phyloP scores from a whole-genome alignment of 108 stramenopile species.

The Schizochytrium sp. region DNA sequence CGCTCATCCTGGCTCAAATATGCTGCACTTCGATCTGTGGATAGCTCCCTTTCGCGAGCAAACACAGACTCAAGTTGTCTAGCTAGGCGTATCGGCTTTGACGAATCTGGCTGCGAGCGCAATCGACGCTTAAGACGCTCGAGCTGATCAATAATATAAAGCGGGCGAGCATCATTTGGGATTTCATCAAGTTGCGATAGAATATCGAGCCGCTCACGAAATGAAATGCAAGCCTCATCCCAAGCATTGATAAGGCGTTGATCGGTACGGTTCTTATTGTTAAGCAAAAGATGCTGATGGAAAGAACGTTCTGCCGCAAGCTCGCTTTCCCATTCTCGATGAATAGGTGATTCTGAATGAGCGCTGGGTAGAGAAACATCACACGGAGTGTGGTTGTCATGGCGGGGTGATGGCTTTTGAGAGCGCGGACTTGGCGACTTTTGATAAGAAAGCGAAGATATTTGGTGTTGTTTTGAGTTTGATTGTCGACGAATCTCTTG shows the following conservation, averaged over 20 bases:
- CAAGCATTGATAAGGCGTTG: neutral
- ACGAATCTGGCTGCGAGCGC: neutral
- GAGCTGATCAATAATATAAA: neutral
- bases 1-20: neutral
- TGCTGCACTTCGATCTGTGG: neutral
- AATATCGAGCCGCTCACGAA: neutral
- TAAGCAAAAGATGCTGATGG: neutral
- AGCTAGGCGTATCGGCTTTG: neutral
- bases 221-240: neutral
- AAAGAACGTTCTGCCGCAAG: neutral
- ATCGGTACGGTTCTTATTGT: neutral
- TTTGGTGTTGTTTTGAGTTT: neutral
- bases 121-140: neutral
- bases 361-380: neutral
- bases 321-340: neutral
- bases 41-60: neutral
- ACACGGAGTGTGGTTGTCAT: neutral
- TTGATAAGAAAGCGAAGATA: neutral
- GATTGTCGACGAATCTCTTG: conserved; percentile 10
- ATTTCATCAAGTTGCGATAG: neutral
- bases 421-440: neutral
- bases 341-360: neutral
- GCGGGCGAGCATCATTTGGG: neutral
- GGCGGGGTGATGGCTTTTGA: neutral
- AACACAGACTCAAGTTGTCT: neutral